These are phyloP conservation scores for Mortierella sp. DNA, from an alignment of 371 early-diverging fungal species.

Conservation along the genomic window DNA sequence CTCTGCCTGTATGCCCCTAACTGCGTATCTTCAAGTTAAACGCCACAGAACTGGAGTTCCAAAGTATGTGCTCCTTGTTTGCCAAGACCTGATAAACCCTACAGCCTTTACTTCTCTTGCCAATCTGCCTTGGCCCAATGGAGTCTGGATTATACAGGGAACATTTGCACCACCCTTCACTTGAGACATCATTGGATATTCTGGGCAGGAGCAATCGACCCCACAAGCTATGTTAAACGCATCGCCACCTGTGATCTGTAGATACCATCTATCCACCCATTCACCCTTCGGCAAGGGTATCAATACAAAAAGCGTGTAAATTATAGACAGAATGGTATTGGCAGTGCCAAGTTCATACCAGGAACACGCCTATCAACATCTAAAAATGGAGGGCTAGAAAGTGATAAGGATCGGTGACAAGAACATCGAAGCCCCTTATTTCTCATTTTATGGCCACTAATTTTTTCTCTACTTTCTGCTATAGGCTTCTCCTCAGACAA, in stretches of 20 bases:
- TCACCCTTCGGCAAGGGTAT: too few relatives aligned
- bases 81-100: conserved; percentile 4
- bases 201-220: not conserved
- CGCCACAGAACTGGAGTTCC: conserved; percentile 53
- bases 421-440: conserved; percentile 11
- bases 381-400: not conserved
- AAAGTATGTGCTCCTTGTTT: conserved; percentile 31
- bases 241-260: not conserved
- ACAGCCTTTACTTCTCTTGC: not conserved
- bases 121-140: not conserved
- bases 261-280: too few relatives aligned
- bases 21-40: conserved; percentile 20
- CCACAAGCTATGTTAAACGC: not conserved
- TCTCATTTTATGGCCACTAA: not conserved
- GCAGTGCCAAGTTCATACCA: too few relatives aligned
- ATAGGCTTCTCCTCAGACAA: conserved; percentile 39
- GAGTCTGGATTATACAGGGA: not conserved
- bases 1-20: not conserved
- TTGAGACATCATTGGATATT: not conserved
- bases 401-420: conserved; percentile 12
- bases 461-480: not conserved
- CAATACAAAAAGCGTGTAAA: too few relatives aligned
- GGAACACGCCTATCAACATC: not conserved
- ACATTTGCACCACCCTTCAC: not conserved
- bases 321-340: too few relatives aligned